Base-by-base conservation (phyloP, 352 stramenopile species). In the Globisporangium rhizosaccharum region DNA sequence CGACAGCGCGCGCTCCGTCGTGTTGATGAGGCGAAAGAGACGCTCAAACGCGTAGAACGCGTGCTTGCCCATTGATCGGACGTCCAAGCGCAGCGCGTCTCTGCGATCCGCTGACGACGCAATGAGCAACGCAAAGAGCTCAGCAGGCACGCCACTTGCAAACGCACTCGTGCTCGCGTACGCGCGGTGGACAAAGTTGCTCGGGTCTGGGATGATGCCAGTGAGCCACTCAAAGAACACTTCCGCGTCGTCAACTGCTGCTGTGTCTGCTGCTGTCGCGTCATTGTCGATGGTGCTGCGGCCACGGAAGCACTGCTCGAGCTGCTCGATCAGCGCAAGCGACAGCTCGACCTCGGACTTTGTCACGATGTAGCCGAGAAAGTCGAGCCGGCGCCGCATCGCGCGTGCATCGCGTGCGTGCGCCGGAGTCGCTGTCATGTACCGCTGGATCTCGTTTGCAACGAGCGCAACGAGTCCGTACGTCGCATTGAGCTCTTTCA, bases 151-250 rank as follows among this genome's bases (percentile, higher is more conserved):
- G 2, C 63, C 37, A 56, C 72, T 72, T 25, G 75, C 69, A 67
- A 92, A 81, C 1, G 81, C 83, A 14, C 70, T 85, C 5, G 15
- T n/a, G 1, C 65, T 70, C 0, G 79, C 75, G 56, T 87, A 88
- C 0, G 76, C 76, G 51, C 78, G 76, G 45, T 91, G 79, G 8
- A 90, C 71, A 23, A 88, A 87, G 56, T 90, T 87, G 45, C 74
- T 79, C 7, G 81, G 75, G 57, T 90, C 78, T 0, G 82, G 76
- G 18, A 93, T 71, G 23, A 92, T 73, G 18, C 57, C 67, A 11
- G 67, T 70, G 48, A 95, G 72, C 85, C 85, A 95, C 30, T 76
- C 62, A 67, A 90, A 95, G 56, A 92, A 93, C 12, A 82, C 64
- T 15, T 88, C 63, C 8, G 61, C 63, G 51, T 76, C 74, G 54